Percentiles rank a stretch among this genome's conserved stretches.
These are phyloP conservation scores for Caloboletus firmus DNA, from an alignment of 1,284 basidiomycete genomes.

Conservation along the genomic window DNA sequence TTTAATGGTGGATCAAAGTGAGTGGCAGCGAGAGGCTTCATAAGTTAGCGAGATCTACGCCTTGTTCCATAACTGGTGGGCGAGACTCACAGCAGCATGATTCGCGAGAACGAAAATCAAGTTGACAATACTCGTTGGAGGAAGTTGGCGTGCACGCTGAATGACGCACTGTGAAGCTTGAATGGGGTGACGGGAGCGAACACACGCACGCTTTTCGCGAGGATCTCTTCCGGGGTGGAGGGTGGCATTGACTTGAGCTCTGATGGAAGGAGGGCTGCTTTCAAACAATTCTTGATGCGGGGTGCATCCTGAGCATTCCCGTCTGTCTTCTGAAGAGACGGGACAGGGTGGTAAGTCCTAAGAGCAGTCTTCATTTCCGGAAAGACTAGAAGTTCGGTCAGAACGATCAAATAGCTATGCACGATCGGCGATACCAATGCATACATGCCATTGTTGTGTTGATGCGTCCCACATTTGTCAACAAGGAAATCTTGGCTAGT, in stretches of 20 bases:
- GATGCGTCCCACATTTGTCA: slow-evolving; percentile 91
- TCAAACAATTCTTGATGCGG: slow-evolving; percentile 69
- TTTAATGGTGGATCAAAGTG: slow-evolving; percentile 77
- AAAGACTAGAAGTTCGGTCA: slow-evolving; percentile 42
- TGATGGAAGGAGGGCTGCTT: slow-evolving; percentile 73
- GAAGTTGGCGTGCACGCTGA: slow-evolving; percentile 58
- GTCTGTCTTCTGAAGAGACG: slow-evolving; percentile 62
- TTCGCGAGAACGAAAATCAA: slow-evolving; percentile 62
- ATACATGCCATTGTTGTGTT: slow-evolving; percentile 92
- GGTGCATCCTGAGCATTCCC: slow-evolving; percentile 72
- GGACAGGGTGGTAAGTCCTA: slow-evolving; percentile 71
- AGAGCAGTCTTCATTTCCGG: slow-evolving; percentile 71
- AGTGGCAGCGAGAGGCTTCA: slow-evolving; percentile 61
- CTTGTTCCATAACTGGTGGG: neutral
- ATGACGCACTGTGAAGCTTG: slow-evolving; percentile 7
- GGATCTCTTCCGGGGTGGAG: slow-evolving; percentile 68
- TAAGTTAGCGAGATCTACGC: slow-evolving; percentile 5
- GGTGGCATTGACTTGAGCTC: slow-evolving; percentile 69
- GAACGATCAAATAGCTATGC: slow-evolving; percentile 14
- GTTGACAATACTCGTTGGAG: slow-evolving; percentile 79
- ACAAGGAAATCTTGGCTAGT: slow-evolving; percentile 80
- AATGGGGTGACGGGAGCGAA: neutral
- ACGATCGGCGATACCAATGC: slow-evolving; percentile 19
- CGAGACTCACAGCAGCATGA: slow-evolving; percentile 57
- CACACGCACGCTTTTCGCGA: slow-evolving; percentile 55